Base-by-base conservation (phyloP, 208 protist species). In the Vickermania ingenoplastis region DNA sequence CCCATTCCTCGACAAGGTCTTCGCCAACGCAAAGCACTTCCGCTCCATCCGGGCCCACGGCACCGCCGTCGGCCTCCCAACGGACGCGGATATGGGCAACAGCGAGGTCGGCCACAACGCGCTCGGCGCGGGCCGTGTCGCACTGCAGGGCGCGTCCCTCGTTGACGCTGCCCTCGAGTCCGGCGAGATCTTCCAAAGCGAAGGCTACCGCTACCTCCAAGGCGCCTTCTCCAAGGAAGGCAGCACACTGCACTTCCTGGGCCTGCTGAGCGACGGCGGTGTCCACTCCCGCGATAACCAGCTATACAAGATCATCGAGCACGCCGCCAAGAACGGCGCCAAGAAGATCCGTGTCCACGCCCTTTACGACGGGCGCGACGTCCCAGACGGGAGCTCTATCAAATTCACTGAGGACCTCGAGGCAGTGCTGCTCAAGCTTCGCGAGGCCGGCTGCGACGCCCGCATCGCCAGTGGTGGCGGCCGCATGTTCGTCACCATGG, bases 21-120 rank as follows among this genome's bases (percentile, higher is more conserved):
- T 68, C 49, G 49, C 51, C 30, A 67, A 88, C 60, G 24, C 73
- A n/a, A 71, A 64, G 27, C 73, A 73, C 64, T 93, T 92, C 75
- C 86, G 87, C 68, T 85, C 83, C 63, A 81, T 97, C 65, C 79
- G 92, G 41, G 94, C 94, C 0, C 94, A 97, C 73, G 95, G 95
- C 45, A 94, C 78, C 1, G 77, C 92, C 1, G 95, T 98, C 11
- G 95, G 95, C 14, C 79, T 98, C 51, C 95, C 95, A 7, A 92
- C 90, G 5, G 91, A 97, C 50, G 89, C 88, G 1, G 95, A 98
- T 62, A 98, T 98, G 93, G 95, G 95, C 36, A 98, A 98, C 82
- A 95, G 86, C 61, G 93, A 98, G 70, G 95, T 98, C 4, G 95
- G 95, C 28, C 95, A 98, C 79, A 98, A 98, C 71, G 91, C 93